Percentiles rank a stretch among this genome's conserved stretches.
Evolutionary conservation across 768 basidiomycete species (phyloP).

Genomic region (Crassisporium funariophilum): DNA sequence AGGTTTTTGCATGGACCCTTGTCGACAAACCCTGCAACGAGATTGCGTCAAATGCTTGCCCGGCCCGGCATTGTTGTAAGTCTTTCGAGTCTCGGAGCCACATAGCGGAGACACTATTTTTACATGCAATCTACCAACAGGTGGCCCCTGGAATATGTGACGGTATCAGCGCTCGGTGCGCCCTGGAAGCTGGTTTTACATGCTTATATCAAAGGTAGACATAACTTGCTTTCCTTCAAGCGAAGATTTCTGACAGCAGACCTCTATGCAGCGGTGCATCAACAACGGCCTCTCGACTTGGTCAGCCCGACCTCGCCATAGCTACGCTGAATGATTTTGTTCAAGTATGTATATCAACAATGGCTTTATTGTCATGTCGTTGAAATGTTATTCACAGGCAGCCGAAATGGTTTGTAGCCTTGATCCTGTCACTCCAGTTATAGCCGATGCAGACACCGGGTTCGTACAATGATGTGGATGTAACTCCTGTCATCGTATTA

Average conservation of each 20-base stretch:
- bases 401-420: conserved; percentile 74
- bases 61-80: conserved; percentile 72
- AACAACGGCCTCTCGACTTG: conserved; percentile 78
- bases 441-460: conserved; percentile 84
- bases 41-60: conserved; percentile 62
- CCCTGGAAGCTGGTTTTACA: conserved; percentile 76
- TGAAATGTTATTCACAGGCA: conserved; percentile 35
- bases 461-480: conserved; percentile 17
- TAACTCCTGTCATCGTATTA: neutral
- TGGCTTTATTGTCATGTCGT: neutral
- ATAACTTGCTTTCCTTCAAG: conserved; percentile 1
- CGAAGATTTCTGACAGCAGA: neutral
- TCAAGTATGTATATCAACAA: conserved; percentile 37
- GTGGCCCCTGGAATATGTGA: conserved; percentile 81
- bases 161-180: conserved; percentile 79
- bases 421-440: conserved; percentile 66
- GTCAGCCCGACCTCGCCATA: conserved; percentile 79
- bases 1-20: conserved; percentile 69
- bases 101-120: neutral
- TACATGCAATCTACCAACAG: conserved; percentile 31
- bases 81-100: conserved; percentile 5
- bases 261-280: conserved; percentile 61
- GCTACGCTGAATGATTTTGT: conserved; percentile 80
- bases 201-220: conserved; percentile 75
- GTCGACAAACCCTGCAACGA: conserved; percentile 63